Evolutionary conservation across 1,284 basidiomycete species (phyloP).

Genomic region (Vanrija sp.): DNA sequence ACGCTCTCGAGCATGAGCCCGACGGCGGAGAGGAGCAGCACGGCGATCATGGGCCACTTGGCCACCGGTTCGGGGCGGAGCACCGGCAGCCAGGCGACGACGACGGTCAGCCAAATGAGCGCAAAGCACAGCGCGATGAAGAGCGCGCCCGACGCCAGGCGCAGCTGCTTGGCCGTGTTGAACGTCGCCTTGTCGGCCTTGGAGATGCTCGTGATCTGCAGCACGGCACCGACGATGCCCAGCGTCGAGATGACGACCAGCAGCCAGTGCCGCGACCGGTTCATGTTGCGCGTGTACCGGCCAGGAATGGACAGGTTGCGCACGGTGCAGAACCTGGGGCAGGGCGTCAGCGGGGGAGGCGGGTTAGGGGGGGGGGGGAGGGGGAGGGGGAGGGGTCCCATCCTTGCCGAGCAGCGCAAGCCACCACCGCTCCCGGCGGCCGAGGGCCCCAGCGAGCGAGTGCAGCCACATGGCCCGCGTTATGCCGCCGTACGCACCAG

Average conservation of each 20-base stretch:
- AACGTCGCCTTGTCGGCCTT: slow-evolving; percentile 3
- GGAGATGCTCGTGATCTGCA: slow-evolving; percentile 4
- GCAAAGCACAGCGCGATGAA: slow-evolving; percentile 2
- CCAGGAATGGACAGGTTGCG: not conserved
- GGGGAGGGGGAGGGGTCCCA: no score
- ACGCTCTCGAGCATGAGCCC: slow-evolving; percentile 6
- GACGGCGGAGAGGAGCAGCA: not conserved
- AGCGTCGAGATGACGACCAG: slow-evolving; percentile 4
- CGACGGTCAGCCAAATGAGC: not conserved
- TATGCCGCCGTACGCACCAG: not conserved
- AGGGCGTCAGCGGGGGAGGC: no score
- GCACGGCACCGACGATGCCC: slow-evolving; percentile 11
- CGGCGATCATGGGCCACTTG: not conserved
- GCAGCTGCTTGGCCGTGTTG: not conserved
- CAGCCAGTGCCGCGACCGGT: not conserved
- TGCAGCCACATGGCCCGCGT: no score
- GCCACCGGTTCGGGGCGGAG: not conserved
- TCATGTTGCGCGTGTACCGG: not conserved
- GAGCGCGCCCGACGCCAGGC: slow-evolving; percentile 6
- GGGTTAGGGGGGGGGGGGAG: no score
- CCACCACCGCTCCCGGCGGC: no score
- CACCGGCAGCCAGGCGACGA: not conserved
- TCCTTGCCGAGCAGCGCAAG: no score
- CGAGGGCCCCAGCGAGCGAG: no score
- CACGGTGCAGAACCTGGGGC: not conserved